A percentile compares a stretch with the other conserved stretches of the same genome.
phyloP scores from a whole-genome alignment of 805 yeast genomes.

The Lipomyces sp. region DNA sequence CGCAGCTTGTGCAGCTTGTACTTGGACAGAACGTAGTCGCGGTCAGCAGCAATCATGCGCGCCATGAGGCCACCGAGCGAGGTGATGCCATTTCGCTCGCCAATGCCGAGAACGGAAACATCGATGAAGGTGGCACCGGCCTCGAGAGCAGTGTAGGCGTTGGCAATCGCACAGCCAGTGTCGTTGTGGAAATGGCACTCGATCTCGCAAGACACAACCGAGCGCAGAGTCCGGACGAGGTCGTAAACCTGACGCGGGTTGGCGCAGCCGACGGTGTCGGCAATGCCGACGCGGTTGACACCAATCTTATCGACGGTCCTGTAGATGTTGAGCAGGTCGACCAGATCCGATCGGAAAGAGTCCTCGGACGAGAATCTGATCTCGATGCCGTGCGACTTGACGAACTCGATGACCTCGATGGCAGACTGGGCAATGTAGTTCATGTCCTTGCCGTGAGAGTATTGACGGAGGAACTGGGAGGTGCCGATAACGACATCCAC shows the following conservation, averaged over 20 bases:
- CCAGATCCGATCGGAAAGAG: constrained; percentile 94
- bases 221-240: constrained; percentile 85
- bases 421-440: constrained; percentile 94
- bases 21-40: constrained; percentile 90
- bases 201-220: constrained; percentile 93
- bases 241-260: constrained; percentile 99
- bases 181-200: constrained; percentile 99
- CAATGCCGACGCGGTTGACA: constrained; percentile 98
- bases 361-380: constrained; percentile 96
- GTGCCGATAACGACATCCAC: constrained; percentile 98
- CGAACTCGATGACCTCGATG: constrained; percentile 93
- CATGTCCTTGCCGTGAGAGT: constrained; percentile 98
- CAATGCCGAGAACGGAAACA: constrained; percentile 94
- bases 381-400: constrained; percentile 94
- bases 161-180: constrained; percentile 98
- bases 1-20: constrained; percentile 94
- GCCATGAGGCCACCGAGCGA: constrained; percentile 99
- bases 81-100: constrained; percentile 98
- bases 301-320: constrained; percentile 96
- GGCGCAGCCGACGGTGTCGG: constrained; percentile 98
- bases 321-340: constrained; percentile 90
- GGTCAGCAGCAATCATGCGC: constrained; percentile 97
- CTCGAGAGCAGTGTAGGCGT: constrained; percentile 96
- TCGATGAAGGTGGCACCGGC: constrained; percentile 96
- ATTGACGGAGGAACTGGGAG: constrained; percentile 89